Evolutionary conservation across 2,329 filamentous ascomycete genomes (phyloP), one percentile per base, ranked within the genome.

Genomic region (Exophiala lecanii-corni): DNA sequence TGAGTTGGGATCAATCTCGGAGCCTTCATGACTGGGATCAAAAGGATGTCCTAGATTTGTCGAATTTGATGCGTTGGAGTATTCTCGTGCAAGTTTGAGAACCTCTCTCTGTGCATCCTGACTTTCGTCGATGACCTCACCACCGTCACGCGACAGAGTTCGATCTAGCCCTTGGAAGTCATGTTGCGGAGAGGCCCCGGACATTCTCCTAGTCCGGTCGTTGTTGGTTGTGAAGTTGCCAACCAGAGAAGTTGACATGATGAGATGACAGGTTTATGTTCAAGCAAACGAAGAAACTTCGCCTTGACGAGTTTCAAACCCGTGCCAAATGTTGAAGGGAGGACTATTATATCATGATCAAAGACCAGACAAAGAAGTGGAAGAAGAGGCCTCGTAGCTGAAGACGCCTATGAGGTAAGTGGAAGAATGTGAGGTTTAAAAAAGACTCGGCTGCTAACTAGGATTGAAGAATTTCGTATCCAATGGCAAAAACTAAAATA

Each of bases 1-100:
- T 13, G 64, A 65, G 25, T 58, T 59, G 3, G 70, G 70, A 43
- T 73, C 62, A 3, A 73, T 55, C 31, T 62, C 57, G 1, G 65
- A 61, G 32, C 66, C 71, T 16, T 23, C 44, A 1, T 46, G 50
- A 9, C 53, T 48, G 30, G 43, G 53, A 32, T 57, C 56, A 16
- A 58, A 44, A 37, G 44, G 44, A 21, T 50, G 41, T 21, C 18
- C 23, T 5, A 16, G 12, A 5, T 23, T 10, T 30, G 45, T 39
- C 2, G 32, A 25, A 26, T 13, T 35, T 5, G 46, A 49, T n/a
- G 39, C 39, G 13, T 38, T 41, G 13, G 46, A 49, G 39, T 49
- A 49, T 32, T 45, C 37, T 5, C 46, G 41, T 2, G 46, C 46
- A 25, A 49, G 41, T 2, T 42, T 15, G 16, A 28, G 46, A 19